Conservation (phyloP, 1,139 yeast genomes). For the Candida sp. region DNA sequence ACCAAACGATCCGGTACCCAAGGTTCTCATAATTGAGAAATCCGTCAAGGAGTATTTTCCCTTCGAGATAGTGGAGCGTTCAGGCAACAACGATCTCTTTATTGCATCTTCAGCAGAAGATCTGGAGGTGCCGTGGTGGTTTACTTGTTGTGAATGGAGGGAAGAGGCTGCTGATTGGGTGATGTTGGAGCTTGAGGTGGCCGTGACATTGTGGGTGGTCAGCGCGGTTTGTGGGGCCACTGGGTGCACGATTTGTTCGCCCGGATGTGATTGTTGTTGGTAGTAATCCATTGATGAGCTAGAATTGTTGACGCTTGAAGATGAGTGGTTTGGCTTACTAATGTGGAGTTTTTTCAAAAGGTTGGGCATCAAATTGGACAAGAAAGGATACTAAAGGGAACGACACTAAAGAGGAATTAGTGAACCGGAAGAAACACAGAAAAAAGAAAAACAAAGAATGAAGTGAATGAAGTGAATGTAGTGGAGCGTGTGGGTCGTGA, state of each 20-base stretch:
- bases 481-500: too few species aligned
- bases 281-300: slow-evolving; percentile 5
- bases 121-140: slow-evolving; percentile 10
- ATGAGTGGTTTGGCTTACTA: slow-evolving; percentile 16
- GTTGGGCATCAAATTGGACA: slow-evolving; percentile 20
- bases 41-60: slow-evolving; percentile 61
- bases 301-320: neutral
- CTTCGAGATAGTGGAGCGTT: slow-evolving; percentile 45
- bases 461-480: neutral
- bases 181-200: slow-evolving; percentile 12
- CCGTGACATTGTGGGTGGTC: slow-evolving; percentile 13
- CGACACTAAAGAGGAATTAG: neutral
- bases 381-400: neutral
- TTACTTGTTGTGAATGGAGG: slow-evolving; percentile 7
- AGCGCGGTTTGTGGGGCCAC: slow-evolving; percentile 14
- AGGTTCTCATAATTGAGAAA: slow-evolving; percentile 56
- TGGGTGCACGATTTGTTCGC: slow-evolving; percentile 18
- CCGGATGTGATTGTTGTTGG: slow-evolving; percentile 14
- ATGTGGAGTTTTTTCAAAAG: slow-evolving; percentile 25
- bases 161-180: slow-evolving; percentile 9
- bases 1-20: slow-evolving; percentile 70
- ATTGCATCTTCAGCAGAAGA: slow-evolving; percentile 31
- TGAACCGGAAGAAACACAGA: neutral
- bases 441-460: neutral
- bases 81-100: slow-evolving; percentile 33